A percentile compares a stretch with the other conserved stretches of the same genome.
phyloP scores from a whole-genome alignment of 495 filamentous ascomycete species.

The Penicillium pulvis region DNA sequence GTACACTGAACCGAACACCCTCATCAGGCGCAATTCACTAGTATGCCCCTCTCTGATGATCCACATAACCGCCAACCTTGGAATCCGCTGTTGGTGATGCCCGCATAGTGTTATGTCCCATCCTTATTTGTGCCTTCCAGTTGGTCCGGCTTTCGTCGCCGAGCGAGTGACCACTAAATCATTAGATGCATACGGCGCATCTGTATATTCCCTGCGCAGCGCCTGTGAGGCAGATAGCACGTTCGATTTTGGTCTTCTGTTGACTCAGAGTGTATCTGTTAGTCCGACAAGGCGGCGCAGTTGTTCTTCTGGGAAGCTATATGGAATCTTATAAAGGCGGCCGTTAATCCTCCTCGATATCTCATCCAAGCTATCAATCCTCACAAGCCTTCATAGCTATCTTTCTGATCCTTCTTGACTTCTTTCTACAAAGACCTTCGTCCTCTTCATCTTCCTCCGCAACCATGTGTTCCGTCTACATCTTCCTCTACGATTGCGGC shows the following conservation, averaged over 20 bases:
- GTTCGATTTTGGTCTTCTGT: background rate
- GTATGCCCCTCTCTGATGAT: conserved; percentile 28
- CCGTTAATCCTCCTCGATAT: conserved; percentile 15
- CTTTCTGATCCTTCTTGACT: background rate
- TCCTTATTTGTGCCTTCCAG: conserved; percentile 14
- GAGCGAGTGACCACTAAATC: conserved; percentile 23
- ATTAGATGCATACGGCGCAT: conserved; percentile 29
- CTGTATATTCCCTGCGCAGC: conserved; percentile 18
- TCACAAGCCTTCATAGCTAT: background rate
- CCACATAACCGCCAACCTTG: conserved; percentile 37
- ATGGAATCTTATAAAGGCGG: conserved; percentile 23
- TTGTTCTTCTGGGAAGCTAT: conserved; percentile 7
- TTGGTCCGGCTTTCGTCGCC: conserved; percentile 13
- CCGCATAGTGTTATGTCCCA: conserved; percentile 6
- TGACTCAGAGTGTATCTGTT: conserved; percentile 1
- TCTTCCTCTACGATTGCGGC: conserved; percentile 46
- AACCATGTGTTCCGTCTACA: conserved; percentile 46
- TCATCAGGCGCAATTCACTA: conserved; percentile 21
- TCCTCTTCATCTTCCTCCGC: background rate
- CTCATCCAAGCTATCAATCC: conserved; percentile 10
- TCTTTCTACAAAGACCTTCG: background rate
- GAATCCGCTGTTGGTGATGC: conserved; percentile 27
- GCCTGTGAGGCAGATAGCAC: conserved; percentile 11
- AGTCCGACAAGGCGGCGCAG: conserved; percentile 21
- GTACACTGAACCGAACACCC: conserved; percentile 11